Base-by-base conservation (phyloP, 306 rosid species). In the Urtica urens region DNA sequence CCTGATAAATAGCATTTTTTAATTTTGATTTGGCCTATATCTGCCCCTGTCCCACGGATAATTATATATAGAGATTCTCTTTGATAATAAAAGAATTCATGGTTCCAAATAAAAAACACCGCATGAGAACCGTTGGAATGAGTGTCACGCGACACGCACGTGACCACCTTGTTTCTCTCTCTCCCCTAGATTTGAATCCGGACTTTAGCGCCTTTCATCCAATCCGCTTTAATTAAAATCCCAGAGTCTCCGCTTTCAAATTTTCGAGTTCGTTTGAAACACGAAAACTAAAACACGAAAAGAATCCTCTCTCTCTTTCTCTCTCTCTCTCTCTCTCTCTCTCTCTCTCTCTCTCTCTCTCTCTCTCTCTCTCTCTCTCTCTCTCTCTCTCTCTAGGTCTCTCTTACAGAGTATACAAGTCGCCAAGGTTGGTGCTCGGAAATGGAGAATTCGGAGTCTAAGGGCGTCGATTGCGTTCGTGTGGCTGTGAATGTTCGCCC, bases 401-500 rank as follows among this genome's bases (percentile, higher is more conserved):
- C n/a, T n/a, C n/a, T n/a, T n/a, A n/a, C n/a, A n/a, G n/a, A n/a
- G n/a, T n/a, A n/a, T n/a, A n/a, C n/a, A n/a, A n/a, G n/a, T n/a
- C n/a, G n/a, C n/a, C n/a, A n/a, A n/a, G 38, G 33, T 23, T 26
- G 31, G 23, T 33, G 22, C 24, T 49, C 37, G 7, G 44, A 50
- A 49, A 90, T 90, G 99, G 99, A 90, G 9, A 74, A 52, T 47
- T 58, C 58, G 2, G 96, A 85, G 12, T 61, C 51, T 18, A 80
- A 39, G 58, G 50, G 27, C 16, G 46, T 27, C 10, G 94, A 84
- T 58, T 75, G 85, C 20, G 96, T 90, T 3, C 76, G 93, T 10
- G 99, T 90, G 0, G 95, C 99, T 0, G 96, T 90, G 29, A 85
- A 90, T 24, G 58, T 90, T 0, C 72, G 99, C 21, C 99, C 99